phyloP scores from a whole-genome alignment of 257 asterid genomes.

The Lycium ferocissimum region DNA sequence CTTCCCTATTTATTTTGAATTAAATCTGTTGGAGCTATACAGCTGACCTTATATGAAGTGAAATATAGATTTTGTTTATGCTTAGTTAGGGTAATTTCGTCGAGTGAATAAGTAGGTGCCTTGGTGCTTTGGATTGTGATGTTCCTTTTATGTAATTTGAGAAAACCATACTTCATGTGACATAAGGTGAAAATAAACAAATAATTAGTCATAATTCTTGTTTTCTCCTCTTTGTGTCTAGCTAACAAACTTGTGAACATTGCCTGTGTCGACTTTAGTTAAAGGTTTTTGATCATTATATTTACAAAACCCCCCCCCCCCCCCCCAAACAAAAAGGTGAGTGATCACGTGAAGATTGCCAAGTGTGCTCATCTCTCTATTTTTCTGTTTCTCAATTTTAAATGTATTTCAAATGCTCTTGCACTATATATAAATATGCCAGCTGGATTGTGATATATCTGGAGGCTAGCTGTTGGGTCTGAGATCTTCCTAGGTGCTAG shows the following conservation, averaged over 20 bases:
- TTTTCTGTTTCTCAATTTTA: background rate
- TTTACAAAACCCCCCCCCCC: background rate
- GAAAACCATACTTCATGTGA: background rate
- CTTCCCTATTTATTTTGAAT: background rate
- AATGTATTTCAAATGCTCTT: background rate
- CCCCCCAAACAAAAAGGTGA: background rate
- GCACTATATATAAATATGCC: background rate
- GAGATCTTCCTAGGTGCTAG: background rate
- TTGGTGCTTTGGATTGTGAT: background rate
- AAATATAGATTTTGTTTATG: background rate
- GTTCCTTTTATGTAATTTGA: background rate
- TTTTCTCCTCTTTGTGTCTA: background rate
- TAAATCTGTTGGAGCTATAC: background rate
- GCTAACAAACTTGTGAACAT: background rate
- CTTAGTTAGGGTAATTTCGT: background rate
- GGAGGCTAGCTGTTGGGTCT: background rate
- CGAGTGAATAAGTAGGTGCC: background rate
- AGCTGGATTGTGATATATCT: conserved; percentile 23
- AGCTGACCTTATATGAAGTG: background rate
- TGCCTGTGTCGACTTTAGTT: background rate
- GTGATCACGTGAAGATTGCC: background rate
- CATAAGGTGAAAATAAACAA: background rate
- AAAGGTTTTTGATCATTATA: background rate
- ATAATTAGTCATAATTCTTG: background rate
- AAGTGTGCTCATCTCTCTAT: background rate